Evolutionary conservation across 345 rosid species (phyloP).

Genomic region (sweet orange (Citrus sinensis)): DVS_A1.0 CM039166.1:13617501-13618000

Average conservation of each 20-base stretch:
- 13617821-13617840: not conserved
- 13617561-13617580: conserved; percentile 43
- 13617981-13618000: not conserved
- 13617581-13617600: conserved; percentile 23
- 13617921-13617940: not conserved
- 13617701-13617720: conserved; percentile 16
- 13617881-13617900: no score
- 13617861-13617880: not conserved
- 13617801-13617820: not conserved
- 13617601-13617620: not conserved
- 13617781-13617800: not conserved
- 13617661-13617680: no score
- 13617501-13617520: conserved; percentile 68
- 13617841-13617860: not conserved
- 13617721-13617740: conserved; percentile 5
- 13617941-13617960: not conserved
- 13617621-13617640: not conserved
- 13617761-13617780: not conserved
- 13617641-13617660: not conserved
- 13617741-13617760: conserved; percentile 19
- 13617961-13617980: not conserved
- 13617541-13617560: conserved; percentile 64
- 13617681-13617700: conserved; percentile 5
- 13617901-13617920: not conserved
- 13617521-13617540: conserved; percentile 60